A percentile compares a stretch with the other conserved stretches of the same genome.
phyloP scores from a whole-genome alignment of 1,139 yeast genomes.

The Blastobotrys apis region DNA sequence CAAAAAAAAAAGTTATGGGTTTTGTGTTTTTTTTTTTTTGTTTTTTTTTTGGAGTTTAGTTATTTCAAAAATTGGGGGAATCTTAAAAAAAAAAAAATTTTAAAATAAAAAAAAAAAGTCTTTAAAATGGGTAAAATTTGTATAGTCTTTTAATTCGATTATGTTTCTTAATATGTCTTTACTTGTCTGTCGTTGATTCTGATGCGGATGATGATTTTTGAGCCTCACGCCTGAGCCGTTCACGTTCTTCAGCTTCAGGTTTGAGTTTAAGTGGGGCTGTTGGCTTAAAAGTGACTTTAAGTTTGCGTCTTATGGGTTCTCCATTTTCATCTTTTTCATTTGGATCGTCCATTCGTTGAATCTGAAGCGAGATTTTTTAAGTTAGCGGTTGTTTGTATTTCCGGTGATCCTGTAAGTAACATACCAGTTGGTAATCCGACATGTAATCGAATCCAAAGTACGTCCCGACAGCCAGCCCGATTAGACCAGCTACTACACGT shows the following conservation, averaged over 20 bases:
- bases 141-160: neutral
- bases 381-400: neutral
- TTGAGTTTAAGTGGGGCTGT: conserved; percentile 36
- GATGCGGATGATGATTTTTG: neutral
- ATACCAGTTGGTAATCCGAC: conserved; percentile 35
- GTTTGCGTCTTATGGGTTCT: conserved; percentile 26
- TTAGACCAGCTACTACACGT: conserved; percentile 31
- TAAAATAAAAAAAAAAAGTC: no score
- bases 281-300: conserved; percentile 35
- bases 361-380: conserved; percentile 12
- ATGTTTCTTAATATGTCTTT: neutral
- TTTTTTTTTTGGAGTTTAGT: neutral
- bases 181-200: conserved; percentile 10
- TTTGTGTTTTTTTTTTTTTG: neutral
- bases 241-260: conserved; percentile 14
- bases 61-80: neutral
- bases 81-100: no score
- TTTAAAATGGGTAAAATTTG: neutral
- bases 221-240: conserved; percentile 1
- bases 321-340: conserved; percentile 27
- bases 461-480: conserved; percentile 34
- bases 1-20: neutral
- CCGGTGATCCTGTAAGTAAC: conserved; percentile 13
- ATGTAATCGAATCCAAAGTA: conserved; percentile 31
- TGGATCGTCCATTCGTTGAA: conserved; percentile 33